Evolutionary conservation across 2,329 filamentous ascomycete species (phyloP).

Genomic region (Diaporthe sp.): DNA sequence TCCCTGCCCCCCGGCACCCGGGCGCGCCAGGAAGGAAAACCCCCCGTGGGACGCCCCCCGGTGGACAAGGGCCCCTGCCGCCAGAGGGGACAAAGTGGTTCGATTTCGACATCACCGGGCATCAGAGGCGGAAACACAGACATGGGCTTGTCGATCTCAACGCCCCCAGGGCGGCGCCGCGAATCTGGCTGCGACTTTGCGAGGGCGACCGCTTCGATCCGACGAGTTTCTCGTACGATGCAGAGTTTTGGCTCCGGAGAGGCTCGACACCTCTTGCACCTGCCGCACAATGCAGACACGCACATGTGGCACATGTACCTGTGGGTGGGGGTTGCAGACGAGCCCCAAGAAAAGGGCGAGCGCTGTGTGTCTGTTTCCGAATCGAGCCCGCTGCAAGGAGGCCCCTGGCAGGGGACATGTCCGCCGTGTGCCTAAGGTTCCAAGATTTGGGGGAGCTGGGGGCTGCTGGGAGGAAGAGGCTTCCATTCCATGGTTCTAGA

Average conservation of each 20-base stretch:
- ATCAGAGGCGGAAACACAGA: constrained; percentile 33
- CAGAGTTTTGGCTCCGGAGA: constrained; percentile 21
- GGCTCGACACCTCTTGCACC: constrained; percentile 6
- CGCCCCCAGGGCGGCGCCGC: constrained; percentile 1
- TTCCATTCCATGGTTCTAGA: constrained; percentile 27
- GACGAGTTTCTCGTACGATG: constrained; percentile 27
- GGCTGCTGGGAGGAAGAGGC: constrained; percentile 4
- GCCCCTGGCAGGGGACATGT: constrained; percentile 24
- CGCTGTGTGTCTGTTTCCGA: constrained; percentile 5
- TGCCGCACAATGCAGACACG: constrained; percentile 10
- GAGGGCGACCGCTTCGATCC: constrained; percentile 11
- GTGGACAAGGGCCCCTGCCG: constrained; percentile 32
- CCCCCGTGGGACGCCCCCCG: constrained; percentile 5
- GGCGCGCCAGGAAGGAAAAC: not conserved
- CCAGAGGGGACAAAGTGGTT: constrained; percentile 36
- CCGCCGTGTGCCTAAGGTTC: constrained; percentile 16
- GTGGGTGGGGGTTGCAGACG: not conserved
- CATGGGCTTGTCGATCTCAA: constrained; percentile 37
- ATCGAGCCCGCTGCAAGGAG: constrained; percentile 23
- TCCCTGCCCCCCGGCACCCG: not conserved
- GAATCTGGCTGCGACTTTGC: constrained; percentile 30
- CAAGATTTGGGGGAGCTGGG: not conserved
- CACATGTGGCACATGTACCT: not conserved
- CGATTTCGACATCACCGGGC: constrained; percentile 38
- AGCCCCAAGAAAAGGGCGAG: not conserved